Conservation (phyloP, 2,329 filamentous ascomycete species). For the Zymoseptoria crescenta region DNA sequence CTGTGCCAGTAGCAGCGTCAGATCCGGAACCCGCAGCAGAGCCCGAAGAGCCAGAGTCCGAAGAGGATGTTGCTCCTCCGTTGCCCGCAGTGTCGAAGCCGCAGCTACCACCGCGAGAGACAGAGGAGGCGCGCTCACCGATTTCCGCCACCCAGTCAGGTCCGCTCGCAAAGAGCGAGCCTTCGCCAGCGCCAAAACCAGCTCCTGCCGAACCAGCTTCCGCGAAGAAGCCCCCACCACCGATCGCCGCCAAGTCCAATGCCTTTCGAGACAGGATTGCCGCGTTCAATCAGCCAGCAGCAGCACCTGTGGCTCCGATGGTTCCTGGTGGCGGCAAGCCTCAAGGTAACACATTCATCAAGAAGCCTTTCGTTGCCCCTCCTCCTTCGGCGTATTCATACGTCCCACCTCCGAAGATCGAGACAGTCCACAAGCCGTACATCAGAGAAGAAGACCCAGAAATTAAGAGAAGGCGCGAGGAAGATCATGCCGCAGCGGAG, state of each 20-base stretch:
- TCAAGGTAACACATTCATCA: constrained; percentile 66
- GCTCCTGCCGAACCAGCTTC: constrained; percentile 33
- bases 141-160: constrained; percentile 12
- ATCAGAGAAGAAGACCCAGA: constrained; percentile 77
- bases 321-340: constrained; percentile 60
- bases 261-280: constrained; percentile 95
- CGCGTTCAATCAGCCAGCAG: constrained; percentile 86
- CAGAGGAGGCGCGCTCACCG: constrained; percentile 22
- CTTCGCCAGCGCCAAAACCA: constrained; percentile 30
- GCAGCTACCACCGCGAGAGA: constrained; percentile 27
- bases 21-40: constrained; percentile 27
- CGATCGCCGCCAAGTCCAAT: constrained; percentile 59
- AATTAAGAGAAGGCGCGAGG: constrained; percentile 53
- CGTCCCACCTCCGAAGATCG: constrained; percentile 65
- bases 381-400: constrained; percentile 90
- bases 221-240: constrained; percentile 55
- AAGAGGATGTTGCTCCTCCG: constrained; percentile 21
- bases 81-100: constrained; percentile 30
- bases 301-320: constrained; percentile 81
- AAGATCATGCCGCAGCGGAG: constrained; percentile 59
- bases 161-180: constrained; percentile 15
- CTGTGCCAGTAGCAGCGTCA: constrained; percentile 17
- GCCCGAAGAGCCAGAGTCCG: constrained; percentile 12
- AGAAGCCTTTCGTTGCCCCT: constrained; percentile 93
- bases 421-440: constrained; percentile 61